Evolutionary conservation across 1,139 yeast species (phyloP), one percentile per base, ranked within the genome.

Genomic region (Suhomyces bokatorum): DNA sequence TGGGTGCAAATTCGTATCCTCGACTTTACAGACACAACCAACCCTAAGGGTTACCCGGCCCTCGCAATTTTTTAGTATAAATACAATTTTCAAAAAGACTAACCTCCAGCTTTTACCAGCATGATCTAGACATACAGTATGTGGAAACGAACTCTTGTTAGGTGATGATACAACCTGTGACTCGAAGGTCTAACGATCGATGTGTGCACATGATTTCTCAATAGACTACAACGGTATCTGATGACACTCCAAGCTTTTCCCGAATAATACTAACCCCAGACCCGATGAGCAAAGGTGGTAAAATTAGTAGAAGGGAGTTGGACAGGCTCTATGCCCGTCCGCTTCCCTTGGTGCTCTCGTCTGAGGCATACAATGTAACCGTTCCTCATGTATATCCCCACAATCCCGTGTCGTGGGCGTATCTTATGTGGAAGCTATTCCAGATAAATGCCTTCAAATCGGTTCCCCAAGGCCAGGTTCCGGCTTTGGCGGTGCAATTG

Each of bases 201-300:
- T 84, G 90, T 81, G 80, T 78, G 88, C 86, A 79, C 85, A 79
- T 69, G 83, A 80, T 80, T 81, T 81, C 85, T 82, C 85, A 82
- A 83, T 80, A 84, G 97, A 91, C 98, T 90, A 90, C 97, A 90
- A 90, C 98, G 98, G 98, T 90, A 90, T 90, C 98, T 90, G 98
- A 90, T 50, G 50, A 24, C 38, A 40, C 35, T 34, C 30, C 36
- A 20, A 4, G 4, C 20, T 6, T 4, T 20, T 14, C 15, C 29
- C 24, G 28, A 36, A 29, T 29, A 36, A 12, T 35, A 40, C 39
- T 40, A 40, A 35, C 39, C n/a, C 26, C 45, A 40, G 54, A 36
- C 35, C 40, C 45, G 35, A 39, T 58, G 66, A 35, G 41, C 29
- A 45, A 45, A 43, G 60, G 59, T 42, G 59, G 59, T 44, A 58